Conservation (phyloP, 164 flowering plant genomes). For the Sextonia rubra region DNA sequence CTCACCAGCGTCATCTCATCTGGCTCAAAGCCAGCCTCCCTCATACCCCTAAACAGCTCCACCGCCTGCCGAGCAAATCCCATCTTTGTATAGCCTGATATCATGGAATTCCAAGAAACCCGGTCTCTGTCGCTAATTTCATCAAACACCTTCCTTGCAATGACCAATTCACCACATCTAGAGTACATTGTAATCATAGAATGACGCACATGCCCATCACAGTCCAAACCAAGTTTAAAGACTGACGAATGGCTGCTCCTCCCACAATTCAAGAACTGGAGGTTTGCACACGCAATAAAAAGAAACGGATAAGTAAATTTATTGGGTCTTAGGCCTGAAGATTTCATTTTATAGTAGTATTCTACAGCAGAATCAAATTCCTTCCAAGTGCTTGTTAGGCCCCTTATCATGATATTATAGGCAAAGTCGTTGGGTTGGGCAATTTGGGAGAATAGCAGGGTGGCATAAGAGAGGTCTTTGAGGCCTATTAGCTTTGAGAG, state of each 20-base stretch:
- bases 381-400: slow-evolving; percentile 46
- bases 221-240: slow-evolving; percentile 26
- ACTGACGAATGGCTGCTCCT: slow-evolving; percentile 30
- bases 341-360: slow-evolving; percentile 43
- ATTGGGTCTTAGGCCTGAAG: slow-evolving; percentile 35
- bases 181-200: slow-evolving; percentile 38
- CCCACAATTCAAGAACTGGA: slow-evolving; percentile 19
- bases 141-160: slow-evolving; percentile 33
- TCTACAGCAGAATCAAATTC: slow-evolving; percentile 27
- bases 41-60: slow-evolving; percentile 35
- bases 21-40: slow-evolving; percentile 19
- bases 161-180: slow-evolving; percentile 24
- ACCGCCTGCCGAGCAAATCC: slow-evolving; percentile 34
- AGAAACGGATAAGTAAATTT: slow-evolving; percentile 38
- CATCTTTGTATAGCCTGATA: slow-evolving; percentile 34
- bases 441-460: slow-evolving; percentile 38
- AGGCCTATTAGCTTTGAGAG: slow-evolving; percentile 49
- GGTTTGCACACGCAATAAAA: slow-evolving; percentile 39
- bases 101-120: slow-evolving; percentile 52
- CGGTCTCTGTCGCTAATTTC: slow-evolving; percentile 40
- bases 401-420: slow-evolving; percentile 68
- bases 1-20: slow-evolving; percentile 42
- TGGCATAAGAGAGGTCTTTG: slow-evolving; percentile 41
- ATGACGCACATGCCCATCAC: slow-evolving; percentile 29
- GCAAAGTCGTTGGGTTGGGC: slow-evolving; percentile 41